Evolutionary conservation across 345 rosid genomes (phyloP).

Genomic region (Lepidium sativum): DNA sequence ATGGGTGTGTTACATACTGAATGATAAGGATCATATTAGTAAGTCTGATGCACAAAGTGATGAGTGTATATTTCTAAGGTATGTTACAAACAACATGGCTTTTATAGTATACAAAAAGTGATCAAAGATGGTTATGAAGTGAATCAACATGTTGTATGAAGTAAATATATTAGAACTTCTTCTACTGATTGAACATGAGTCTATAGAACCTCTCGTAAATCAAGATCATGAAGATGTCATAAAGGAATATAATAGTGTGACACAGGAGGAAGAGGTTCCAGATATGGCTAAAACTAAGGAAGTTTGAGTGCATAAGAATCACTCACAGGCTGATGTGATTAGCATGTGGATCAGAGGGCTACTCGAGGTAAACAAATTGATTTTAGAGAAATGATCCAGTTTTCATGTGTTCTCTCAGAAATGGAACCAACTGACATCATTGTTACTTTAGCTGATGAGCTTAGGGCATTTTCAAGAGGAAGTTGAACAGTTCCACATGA

Average conservation of each 20-base stretch:
- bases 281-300: rapidly evolving
- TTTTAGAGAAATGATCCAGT: background rate
- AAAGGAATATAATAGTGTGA: no score
- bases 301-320: background rate
- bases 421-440: background rate
- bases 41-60: background rate
- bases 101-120: background rate
- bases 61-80: background rate
- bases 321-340: rapidly evolving
- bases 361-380: background rate
- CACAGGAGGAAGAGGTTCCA: background rate
- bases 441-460: background rate
- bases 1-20: no score
- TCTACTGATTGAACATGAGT: no score
- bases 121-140: rapidly evolving
- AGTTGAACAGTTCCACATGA: background rate
- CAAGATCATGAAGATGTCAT: no score
- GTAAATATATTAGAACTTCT: no score
- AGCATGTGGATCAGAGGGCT: background rate
- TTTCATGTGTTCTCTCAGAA: background rate
- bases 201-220: no score
- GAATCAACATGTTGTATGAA: background rate
- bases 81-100: background rate
- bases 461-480: background rate
- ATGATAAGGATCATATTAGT: background rate